Percentiles rank a stretch among this genome's conserved stretches.
Conservation (phyloP, 1,139 yeast genomes). For the Suhomyces yuchorum region DNA sequence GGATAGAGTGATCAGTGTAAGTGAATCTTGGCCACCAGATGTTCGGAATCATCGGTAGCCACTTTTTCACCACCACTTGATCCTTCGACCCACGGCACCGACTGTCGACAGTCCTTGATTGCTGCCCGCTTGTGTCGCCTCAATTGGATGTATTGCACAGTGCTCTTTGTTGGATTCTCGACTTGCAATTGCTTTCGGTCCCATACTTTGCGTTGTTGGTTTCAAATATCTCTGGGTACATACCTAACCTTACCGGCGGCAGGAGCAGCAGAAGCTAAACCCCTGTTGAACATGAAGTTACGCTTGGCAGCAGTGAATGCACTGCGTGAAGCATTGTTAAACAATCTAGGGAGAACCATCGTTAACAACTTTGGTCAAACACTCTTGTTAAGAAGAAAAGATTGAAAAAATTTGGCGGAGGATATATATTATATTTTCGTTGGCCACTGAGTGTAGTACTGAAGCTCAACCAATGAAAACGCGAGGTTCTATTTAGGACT, state of each 20-base stretch:
- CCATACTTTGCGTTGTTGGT: background rate
- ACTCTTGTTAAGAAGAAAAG: constrained; percentile 14
- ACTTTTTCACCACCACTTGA: background rate
- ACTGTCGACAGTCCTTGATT: background rate
- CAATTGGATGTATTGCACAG: background rate
- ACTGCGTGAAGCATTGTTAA: constrained; percentile 85
- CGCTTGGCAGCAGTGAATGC: constrained; percentile 91
- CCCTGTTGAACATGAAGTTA: constrained; percentile 73
- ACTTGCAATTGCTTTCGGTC: background rate
- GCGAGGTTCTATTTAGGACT: constrained; percentile 12
- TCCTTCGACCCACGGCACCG: background rate
- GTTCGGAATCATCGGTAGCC: background rate
- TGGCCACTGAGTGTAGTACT: constrained; percentile 11
- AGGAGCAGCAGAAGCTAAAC: constrained; percentile 86
- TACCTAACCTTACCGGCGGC: constrained; percentile 89
- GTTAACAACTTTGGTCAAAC: constrained; percentile 28
- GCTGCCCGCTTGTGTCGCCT: background rate
- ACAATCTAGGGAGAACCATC: constrained; percentile 88
- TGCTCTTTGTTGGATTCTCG: background rate
- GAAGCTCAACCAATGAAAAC: constrained; percentile 12
- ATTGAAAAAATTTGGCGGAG: constrained; percentile 14
- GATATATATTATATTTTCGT: constrained; percentile 15
- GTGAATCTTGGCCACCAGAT: background rate
- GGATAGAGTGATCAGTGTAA: background rate
- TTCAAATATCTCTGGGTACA: constrained; percentile 34